phyloP scores from a whole-genome alignment of 208 protist species.

The Trypanosoma boissoni region DNA sequence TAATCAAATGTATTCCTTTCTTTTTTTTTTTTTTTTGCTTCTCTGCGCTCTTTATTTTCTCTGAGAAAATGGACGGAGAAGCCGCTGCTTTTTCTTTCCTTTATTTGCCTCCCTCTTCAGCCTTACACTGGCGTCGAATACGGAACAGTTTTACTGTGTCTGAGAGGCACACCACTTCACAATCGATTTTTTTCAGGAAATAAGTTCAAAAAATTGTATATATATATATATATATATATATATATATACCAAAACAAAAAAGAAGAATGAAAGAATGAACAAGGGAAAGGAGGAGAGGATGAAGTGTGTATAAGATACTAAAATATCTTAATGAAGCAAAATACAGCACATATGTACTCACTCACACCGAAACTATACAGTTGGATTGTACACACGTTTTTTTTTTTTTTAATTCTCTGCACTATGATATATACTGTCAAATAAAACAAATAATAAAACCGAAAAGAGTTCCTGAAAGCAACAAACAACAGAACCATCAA shows the following conservation, averaged over 20 bases:
- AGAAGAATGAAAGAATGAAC: not conserved
- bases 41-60: not conserved
- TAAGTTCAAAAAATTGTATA: not conserved
- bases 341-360: too few species aligned
- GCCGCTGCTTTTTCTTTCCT: not conserved
- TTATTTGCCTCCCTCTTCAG: not conserved
- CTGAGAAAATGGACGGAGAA: slow-evolving; percentile 1
- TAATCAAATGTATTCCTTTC: not conserved
- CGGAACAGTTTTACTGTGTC: slow-evolving; percentile 6
- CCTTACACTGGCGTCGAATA: not conserved
- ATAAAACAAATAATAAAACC: too few species aligned
- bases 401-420: too few species aligned
- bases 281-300: not conserved
- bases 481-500: slow-evolving; percentile 6
- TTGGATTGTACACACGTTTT: too few species aligned
- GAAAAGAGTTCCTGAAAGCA: too few species aligned
- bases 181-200: not conserved
- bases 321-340: too few species aligned
- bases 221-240: slow-evolving; percentile 8
- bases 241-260: slow-evolving; percentile 21
- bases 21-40: not conserved
- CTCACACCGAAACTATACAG: too few species aligned
- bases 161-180: not conserved
- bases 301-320: too few species aligned
- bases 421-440: too few species aligned